Conservation (phyloP, 176 grass and related monocot genomes). For the Calamus simplicifolius region DNA sequence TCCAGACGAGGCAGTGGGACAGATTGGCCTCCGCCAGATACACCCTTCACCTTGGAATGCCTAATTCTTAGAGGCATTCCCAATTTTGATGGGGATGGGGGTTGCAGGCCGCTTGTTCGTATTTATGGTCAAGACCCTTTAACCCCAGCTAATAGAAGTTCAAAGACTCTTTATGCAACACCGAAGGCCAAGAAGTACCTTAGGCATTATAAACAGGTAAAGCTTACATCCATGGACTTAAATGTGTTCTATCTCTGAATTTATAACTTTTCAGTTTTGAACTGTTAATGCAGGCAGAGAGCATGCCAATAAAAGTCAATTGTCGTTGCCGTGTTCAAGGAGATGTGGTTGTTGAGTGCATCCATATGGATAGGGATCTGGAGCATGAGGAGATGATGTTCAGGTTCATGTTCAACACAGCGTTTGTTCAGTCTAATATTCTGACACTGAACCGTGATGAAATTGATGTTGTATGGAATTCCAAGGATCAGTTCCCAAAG, state of each 20-base stretch:
- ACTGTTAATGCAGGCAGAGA: conserved; percentile 42
- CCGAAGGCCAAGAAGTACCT: conserved; percentile 62
- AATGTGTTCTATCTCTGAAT: too few relatives aligned
- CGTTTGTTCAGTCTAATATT: conserved; percentile 77
- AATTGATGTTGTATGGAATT: conserved; percentile 83
- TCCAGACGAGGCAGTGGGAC: conserved; percentile 67
- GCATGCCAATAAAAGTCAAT: conserved; percentile 23
- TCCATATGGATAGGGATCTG: conserved; percentile 56
- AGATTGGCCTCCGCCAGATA: conserved; percentile 66
- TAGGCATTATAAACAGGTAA: conserved; percentile 69
- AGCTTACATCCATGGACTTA: background rate
- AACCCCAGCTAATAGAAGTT: conserved; percentile 53
- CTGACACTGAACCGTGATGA: conserved; percentile 75
- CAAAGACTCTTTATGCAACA: conserved; percentile 68
- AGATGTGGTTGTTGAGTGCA: conserved; percentile 87
- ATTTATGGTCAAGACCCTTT: conserved; percentile 68
- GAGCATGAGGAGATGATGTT: conserved; percentile 79
- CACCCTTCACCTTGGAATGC: conserved; percentile 47
- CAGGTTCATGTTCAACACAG: conserved; percentile 90
- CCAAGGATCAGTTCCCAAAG: conserved; percentile 66
- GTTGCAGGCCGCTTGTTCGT: conserved; percentile 67
- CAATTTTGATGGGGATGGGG: conserved; percentile 54
- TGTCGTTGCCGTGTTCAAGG: conserved; percentile 37
- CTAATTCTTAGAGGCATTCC: conserved; percentile 55
- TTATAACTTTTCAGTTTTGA: background rate